Conservation (phyloP, 208 protist genomes). For the Trypanosoma cruzi region DNA sequence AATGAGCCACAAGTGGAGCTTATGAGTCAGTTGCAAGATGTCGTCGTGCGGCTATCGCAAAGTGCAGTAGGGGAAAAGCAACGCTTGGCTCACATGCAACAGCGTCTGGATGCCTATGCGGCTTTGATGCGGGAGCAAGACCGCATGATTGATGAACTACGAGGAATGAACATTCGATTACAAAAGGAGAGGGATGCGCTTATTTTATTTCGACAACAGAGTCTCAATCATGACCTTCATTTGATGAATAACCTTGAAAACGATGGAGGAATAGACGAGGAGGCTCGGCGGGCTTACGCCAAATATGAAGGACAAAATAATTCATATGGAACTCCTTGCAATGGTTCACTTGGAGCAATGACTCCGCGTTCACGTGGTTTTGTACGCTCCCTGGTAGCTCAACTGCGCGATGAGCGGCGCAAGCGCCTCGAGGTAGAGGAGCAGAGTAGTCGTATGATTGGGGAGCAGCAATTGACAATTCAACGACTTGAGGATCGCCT, state of each 20-base stretch:
- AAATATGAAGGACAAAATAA: conserved; percentile 14
- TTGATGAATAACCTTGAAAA: conserved; percentile 20
- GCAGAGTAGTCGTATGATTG: conserved; percentile 42
- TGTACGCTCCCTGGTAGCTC: conserved; percentile 43
- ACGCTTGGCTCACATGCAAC: conserved; percentile 31
- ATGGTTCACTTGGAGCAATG: conserved; percentile 22
- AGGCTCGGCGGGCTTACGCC: conserved; percentile 19
- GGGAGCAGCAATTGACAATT: conserved; percentile 37
- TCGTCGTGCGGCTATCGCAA: conserved; percentile 43
- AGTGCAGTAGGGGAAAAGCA: conserved; percentile 43
- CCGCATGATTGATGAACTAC: conserved; percentile 44
- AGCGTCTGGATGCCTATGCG: conserved; percentile 36
- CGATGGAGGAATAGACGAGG: conserved; percentile 30
- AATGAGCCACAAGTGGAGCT: conserved; percentile 31
- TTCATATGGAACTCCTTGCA: not conserved
- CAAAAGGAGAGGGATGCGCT: conserved; percentile 35
- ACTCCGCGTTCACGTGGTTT: conserved; percentile 32
- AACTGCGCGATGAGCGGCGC: conserved; percentile 42
- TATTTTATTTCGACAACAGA: conserved; percentile 36
- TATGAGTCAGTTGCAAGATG: conserved; percentile 43
- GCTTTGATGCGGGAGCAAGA: conserved; percentile 47
- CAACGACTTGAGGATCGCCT: conserved; percentile 36
- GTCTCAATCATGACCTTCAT: conserved; percentile 28
- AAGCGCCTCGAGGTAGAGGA: conserved; percentile 42
- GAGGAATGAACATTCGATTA: conserved; percentile 27